A percentile compares a stretch with the other conserved stretches of the same genome.
phyloP scores from a whole-genome alignment of 2,329 filamentous ascomycete genomes.

The Verruconis gallopava region DNA sequence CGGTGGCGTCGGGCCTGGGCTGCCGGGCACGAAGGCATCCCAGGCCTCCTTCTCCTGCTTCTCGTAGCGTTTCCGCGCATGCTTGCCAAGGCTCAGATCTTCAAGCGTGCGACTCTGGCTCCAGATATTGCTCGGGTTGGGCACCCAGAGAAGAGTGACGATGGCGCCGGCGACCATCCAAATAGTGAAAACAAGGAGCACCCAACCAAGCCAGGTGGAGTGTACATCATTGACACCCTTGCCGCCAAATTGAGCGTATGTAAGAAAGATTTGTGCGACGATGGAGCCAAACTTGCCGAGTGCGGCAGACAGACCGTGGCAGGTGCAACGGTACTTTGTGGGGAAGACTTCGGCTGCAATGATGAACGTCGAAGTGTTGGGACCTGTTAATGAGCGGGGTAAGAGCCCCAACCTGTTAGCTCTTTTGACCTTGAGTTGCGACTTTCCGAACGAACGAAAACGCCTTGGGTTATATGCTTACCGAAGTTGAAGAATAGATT shows the following conservation, averaged over 20 bases:
- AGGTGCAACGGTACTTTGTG: slow-evolving; percentile 40
- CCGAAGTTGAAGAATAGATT: slow-evolving; percentile 10
- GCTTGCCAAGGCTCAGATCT: slow-evolving; percentile 7
- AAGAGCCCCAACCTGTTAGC: not conserved
- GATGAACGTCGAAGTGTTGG: not conserved
- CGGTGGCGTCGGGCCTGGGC: not conserved
- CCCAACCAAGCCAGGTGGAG: slow-evolving; percentile 9
- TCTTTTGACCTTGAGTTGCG: too few species aligned
- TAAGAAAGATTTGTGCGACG: slow-evolving; percentile 9
- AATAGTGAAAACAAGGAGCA: slow-evolving; percentile 7
- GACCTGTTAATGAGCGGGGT: not conserved
- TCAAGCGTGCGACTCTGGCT: slow-evolving; percentile 8
- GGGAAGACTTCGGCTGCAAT: slow-evolving; percentile 37
- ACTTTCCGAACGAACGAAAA: not conserved
- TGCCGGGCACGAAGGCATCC: slow-evolving; percentile 5
- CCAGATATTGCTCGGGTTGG: slow-evolving; percentile 8
- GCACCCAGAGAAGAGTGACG: slow-evolving; percentile 9
- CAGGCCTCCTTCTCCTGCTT: slow-evolving; percentile 9
- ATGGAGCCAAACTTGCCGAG: slow-evolving; percentile 36
- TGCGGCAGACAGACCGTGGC: slow-evolving; percentile 41
- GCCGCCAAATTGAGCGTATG: slow-evolving; percentile 9
- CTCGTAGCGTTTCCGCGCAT: slow-evolving; percentile 6
- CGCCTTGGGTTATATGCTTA: slow-evolving; percentile 1
- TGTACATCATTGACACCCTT: slow-evolving; percentile 8
- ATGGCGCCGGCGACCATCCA: slow-evolving; percentile 5